Percentiles rank a stretch among this genome's conserved stretches.
Conservation (phyloP, 306 rosid species). For the Carpinus fangiana region DNA sequence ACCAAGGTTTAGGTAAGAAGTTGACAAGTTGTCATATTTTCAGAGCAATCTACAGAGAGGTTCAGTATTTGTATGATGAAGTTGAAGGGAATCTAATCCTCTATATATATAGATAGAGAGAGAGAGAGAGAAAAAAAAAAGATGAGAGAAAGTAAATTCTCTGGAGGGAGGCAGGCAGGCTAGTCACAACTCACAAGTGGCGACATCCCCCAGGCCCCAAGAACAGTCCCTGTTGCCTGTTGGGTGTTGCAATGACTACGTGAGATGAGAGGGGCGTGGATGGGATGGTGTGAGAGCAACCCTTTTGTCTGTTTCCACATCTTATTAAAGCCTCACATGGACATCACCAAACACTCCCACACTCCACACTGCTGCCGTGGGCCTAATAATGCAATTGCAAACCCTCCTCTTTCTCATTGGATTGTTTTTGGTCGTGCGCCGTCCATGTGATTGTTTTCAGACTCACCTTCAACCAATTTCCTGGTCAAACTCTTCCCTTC, state of each 20-base stretch:
- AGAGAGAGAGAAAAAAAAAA: not conserved
- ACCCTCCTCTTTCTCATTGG: constrained; percentile 11
- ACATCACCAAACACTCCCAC: not conserved
- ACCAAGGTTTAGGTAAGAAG: not conserved
- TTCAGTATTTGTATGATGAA: no score
- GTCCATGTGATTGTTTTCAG: constrained; percentile 27
- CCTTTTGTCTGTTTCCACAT: constrained; percentile 12
- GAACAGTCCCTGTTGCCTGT: no score
- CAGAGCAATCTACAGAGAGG: no score
- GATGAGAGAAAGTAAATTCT: not conserved
- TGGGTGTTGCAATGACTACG: no score
- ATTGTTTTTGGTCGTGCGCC: not conserved
- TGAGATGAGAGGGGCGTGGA: not conserved
- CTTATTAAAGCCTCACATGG: constrained; percentile 18
- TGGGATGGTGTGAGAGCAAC: constrained; percentile 3
- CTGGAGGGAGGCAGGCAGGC: not conserved
- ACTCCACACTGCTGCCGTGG: not conserved
- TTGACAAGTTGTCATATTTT: not conserved
- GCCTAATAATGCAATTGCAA: constrained; percentile 6
- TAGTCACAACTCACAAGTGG: no score
- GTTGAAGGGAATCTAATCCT: no score
- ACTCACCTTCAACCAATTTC: constrained; percentile 5
- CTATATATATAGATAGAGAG: no score
- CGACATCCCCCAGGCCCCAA: not conserved
- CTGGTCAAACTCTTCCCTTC: not conserved